phyloP scores from a whole-genome alignment of 148 eudicot genomes.

The Amaranthus palmeri region DNA sequence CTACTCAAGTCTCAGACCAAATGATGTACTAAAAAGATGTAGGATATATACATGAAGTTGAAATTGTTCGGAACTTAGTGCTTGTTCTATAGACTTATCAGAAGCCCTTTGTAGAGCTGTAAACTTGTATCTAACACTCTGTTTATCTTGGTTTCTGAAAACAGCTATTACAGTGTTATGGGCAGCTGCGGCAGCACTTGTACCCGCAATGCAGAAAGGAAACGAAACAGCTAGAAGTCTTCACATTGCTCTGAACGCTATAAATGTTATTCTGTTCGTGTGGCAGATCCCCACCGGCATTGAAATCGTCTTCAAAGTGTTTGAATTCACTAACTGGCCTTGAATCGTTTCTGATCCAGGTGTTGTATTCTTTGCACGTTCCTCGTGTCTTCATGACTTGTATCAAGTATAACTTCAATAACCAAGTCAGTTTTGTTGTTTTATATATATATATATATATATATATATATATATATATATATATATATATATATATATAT shows the following conservation, averaged over 20 bases:
- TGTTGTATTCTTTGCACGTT: conserved; percentile 11
- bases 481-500: background rate
- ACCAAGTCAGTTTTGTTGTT: conserved; percentile 1
- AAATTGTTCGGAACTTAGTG: background rate
- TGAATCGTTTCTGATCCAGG: conserved; percentile 32
- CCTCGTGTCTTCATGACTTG: background rate
- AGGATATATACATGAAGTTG: background rate
- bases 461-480: background rate
- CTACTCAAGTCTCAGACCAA: too few species aligned
- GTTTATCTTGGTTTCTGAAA: conserved; percentile 1
- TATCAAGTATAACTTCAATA: conserved; percentile 3
- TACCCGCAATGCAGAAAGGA: conserved; percentile 98
- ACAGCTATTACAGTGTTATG: conserved; percentile 90
- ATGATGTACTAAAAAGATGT: too few species aligned
- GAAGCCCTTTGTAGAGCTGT: background rate
- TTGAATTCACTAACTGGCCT: conserved; percentile 94
- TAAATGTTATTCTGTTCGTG: conserved; percentile 69
- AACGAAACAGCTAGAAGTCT: conserved; percentile 88
- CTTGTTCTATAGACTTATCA: background rate
- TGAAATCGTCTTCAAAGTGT: conserved; percentile 77
- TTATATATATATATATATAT: background rate
- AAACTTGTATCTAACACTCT: background rate
- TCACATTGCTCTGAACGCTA: conserved; percentile 75
- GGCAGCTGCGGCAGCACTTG: conserved; percentile 94
- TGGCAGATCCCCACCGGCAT: conserved; percentile 97